These are phyloP conservation scores for Ceratocystiopsis minuta DNA, from an alignment of 2,329 filamentous ascomycete genomes.

Conservation along the genomic window DNA sequence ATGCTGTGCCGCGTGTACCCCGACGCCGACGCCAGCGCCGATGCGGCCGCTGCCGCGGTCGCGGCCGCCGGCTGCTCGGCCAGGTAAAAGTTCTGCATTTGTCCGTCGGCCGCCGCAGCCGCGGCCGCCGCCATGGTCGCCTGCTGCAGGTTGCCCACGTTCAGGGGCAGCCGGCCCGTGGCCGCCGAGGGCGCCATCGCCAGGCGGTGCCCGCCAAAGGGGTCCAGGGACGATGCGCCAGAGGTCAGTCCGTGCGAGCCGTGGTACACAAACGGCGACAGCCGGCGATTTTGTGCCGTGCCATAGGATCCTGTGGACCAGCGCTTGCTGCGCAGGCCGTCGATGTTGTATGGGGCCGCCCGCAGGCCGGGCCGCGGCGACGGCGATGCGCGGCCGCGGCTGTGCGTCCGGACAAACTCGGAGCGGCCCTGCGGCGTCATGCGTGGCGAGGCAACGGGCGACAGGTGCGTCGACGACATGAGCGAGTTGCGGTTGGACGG, in stretches of 20 bases:
- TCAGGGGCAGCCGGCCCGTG: slow-evolving; percentile 31
- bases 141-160: slow-evolving; percentile 36
- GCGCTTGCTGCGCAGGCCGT: slow-evolving; percentile 48
- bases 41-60: slow-evolving; percentile 14
- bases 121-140: slow-evolving; percentile 27
- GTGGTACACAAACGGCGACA: slow-evolving; percentile 45
- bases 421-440: slow-evolving; percentile 43
- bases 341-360: slow-evolving; percentile 52
- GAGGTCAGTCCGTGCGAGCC: slow-evolving; percentile 13
- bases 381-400: slow-evolving; percentile 52
- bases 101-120: slow-evolving; percentile 32
- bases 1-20: slow-evolving; percentile 36
- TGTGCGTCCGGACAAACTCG: slow-evolving; percentile 44
- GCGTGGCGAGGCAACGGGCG: slow-evolving; percentile 53
- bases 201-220: slow-evolving; percentile 35
- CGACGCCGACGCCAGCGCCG: background rate
- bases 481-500: slow-evolving; percentile 51
- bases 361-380: slow-evolving; percentile 51
- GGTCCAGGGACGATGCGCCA: slow-evolving; percentile 26
- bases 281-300: slow-evolving; percentile 33
- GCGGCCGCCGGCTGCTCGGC: slow-evolving; percentile 31
- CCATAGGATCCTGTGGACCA: slow-evolving; percentile 65
- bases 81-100: slow-evolving; percentile 31
- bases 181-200: slow-evolving; percentile 22
- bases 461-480: slow-evolving; percentile 53